Base-by-base conservation (phyloP, 169 alveolate species). In the Eimeria maxima region DNA sequence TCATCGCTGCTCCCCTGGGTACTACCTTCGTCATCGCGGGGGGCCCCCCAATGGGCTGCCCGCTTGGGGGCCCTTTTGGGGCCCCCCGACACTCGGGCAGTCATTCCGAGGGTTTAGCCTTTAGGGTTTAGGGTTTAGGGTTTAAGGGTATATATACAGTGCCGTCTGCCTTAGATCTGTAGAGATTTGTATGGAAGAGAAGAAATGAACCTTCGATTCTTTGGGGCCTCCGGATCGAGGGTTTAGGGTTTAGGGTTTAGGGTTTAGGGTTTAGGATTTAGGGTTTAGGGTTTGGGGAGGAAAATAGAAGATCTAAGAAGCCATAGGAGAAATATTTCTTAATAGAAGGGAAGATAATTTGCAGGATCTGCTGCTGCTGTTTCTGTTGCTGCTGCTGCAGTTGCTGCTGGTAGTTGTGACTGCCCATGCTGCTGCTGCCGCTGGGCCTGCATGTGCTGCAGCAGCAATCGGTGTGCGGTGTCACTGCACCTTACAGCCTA, bases 11-110 rank as follows among this genome's bases (percentile, higher is more conserved):
- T 78, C 27, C 16, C 86, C 18, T 74, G 7, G 45, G 1, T 3
- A 45, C 44, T 78, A 6, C 20, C 67, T 45, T 27, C 67, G 33
- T 45, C 7, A 27, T 7, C 47, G n/a, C 50, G 57, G 44, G 89
- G 38, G 89, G 89, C 47, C 69, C 89, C 89, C 89, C 67, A 16
- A 42, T 55, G 47, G 6, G 33, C 57, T 18, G 57, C 55, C 14
- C 83, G 83, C 83, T 73, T 73, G 83, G 83, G 83, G 83, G 69
- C 89, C 89, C 89, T 45, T 6, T 65, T 45, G 89, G 60, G 89
- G 89, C 67, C 89, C 60, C 67, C 89, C 47, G 83, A 73, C 8
- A 20, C 27, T 2, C 83, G 83, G 27, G 14, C 83, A 38, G 83
- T 42, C 83, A 73, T 73, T 0, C 24, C 3, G 10, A 73, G 83